Base-by-base conservation (phyloP, 2,329 filamentous ascomycete species). In the Mycocentrospora acerina region DNA sequence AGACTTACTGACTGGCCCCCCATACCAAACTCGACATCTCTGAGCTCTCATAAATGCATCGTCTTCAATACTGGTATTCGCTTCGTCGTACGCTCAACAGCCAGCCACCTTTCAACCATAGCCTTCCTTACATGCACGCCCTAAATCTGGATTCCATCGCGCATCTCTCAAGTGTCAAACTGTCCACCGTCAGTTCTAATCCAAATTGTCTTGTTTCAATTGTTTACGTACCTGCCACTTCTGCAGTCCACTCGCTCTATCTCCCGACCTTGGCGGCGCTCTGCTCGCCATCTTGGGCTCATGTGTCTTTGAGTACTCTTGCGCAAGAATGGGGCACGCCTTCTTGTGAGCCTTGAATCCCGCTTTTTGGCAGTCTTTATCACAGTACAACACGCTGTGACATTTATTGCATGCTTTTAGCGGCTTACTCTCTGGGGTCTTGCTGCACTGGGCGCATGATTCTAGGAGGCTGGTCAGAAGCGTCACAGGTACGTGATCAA, bases 301-400 rank as follows among this genome's bases (percentile, higher is more conserved):
- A 32, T 66, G 57, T 28, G 51, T 55, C 36, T 67, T 66, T 8
- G 59, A 53, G 25, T 68, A 69, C 44, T 66, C 66, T 40, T 70
- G 67, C 10, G 67, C 67, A 14, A 66, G 48, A 3, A 46, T 46
- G 5, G 66, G 60, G 44, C 68, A 71, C 24, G 60, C 56, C 42
- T 68, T 69, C 55, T 71, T 71, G 50, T 71, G 68, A 28, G 56
- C 46, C 39, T 69, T 70, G 45, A 60, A 62, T 19, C 59, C 55
- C 15, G 62, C 60, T 46, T 70, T 70, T 39, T 67, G 66, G 53
- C 67, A 71, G 19, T 70, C 65, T 15, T 68, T 65, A 7, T 55
- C 62, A 51, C 68, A 71, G 49, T 71, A 71, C 6, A 44, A 37
- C 11, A 64, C 58, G 35, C 58, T 67, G 40, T 70, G 64, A 46